These are phyloP conservation scores for Crinitomyces ghanaensis DNA, from an alignment of 805 yeast species.

Conservation along the genomic window DNA sequence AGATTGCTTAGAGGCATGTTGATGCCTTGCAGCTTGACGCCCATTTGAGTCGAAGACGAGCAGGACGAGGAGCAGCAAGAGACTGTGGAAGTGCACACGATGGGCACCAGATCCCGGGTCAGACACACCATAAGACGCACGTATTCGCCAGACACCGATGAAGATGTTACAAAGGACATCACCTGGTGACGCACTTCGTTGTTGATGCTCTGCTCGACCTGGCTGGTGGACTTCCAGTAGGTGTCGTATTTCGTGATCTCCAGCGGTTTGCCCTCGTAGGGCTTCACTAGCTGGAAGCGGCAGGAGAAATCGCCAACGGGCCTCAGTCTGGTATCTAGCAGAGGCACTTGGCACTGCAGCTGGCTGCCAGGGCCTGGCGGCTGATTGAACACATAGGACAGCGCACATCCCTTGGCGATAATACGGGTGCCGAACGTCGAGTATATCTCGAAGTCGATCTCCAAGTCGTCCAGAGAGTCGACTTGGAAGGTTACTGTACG, in stretches of 20 bases:
- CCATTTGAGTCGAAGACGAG: constrained; percentile 14
- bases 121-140: constrained; percentile 56
- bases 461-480: constrained; percentile 60
- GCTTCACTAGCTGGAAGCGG: constrained; percentile 72
- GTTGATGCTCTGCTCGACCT: constrained; percentile 23
- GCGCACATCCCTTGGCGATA: constrained; percentile 78
- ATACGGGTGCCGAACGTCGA: constrained; percentile 92
- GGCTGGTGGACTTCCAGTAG: constrained; percentile 87
- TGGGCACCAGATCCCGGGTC: constrained; percentile 74
- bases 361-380: constrained; percentile 26
- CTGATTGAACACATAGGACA: constrained; percentile 42
- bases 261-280: constrained; percentile 72
- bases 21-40: constrained; percentile 26
- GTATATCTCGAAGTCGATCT: constrained; percentile 77
- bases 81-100: no score
- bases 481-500: constrained; percentile 74
- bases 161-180: constrained; percentile 77
- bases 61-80: no score
- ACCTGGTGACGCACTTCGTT: constrained; percentile 22
- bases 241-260: constrained; percentile 91
- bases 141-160: constrained; percentile 78
- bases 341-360: constrained; percentile 42
- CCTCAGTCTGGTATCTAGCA: constrained; percentile 70
- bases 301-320: constrained; percentile 73
- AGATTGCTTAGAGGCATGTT: constrained; percentile 46